Conservation (phyloP, 192 early-diverging fungal species). For the Coemansia sp. region DNA sequence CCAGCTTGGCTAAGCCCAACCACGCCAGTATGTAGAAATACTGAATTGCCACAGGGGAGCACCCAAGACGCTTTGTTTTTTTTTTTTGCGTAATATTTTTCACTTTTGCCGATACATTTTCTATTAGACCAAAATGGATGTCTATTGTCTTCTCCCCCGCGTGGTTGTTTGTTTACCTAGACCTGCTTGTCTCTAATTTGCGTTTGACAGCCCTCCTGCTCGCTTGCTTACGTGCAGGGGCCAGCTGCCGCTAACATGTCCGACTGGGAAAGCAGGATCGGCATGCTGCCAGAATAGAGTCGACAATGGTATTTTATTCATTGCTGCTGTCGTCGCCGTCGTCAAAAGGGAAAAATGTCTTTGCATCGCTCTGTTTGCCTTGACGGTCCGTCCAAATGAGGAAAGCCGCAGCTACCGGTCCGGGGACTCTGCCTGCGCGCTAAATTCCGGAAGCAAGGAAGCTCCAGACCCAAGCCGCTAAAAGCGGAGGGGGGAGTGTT, state of each 20-base stretch:
- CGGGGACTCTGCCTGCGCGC: neutral
- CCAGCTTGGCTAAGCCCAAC: too few relatives aligned
- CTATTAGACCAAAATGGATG: neutral
- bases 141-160: neutral
- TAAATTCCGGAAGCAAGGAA: neutral
- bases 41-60: neutral
- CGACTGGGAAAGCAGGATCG: neutral
- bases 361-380: neutral
- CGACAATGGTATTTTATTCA: neutral
- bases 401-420: neutral
- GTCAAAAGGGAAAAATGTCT: neutral
- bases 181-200: neutral
- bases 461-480: neutral
- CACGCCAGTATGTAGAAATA: neutral
- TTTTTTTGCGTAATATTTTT: neutral
- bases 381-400: neutral
- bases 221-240: neutral
- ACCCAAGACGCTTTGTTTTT: neutral
- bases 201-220: neutral
- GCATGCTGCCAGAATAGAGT: neutral
- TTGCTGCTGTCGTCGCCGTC: neutral
- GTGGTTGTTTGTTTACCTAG: neutral
- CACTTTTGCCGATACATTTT: neutral
- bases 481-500: neutral
- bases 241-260: neutral